Evolutionary conservation across 2,329 filamentous ascomycete species (phyloP).

Genomic region (Septoria petroselini): DNA sequence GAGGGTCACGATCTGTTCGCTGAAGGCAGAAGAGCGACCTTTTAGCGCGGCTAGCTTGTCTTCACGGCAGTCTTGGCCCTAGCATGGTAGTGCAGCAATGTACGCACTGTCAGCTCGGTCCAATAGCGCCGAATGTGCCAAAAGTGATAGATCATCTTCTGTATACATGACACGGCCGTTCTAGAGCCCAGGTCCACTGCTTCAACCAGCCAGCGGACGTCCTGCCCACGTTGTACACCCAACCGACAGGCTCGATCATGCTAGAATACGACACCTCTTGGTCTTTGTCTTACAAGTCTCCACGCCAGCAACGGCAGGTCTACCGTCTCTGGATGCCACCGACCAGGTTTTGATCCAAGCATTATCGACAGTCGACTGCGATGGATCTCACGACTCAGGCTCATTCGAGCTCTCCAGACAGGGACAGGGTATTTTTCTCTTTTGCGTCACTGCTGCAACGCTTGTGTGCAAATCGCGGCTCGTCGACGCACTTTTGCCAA

Average conservation of each 20-base stretch:
- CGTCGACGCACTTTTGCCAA: not conserved
- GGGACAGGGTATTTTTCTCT: not conserved
- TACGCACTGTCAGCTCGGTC: not conserved
- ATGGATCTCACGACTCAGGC: not conserved
- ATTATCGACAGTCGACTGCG: not conserved
- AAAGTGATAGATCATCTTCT: not conserved
- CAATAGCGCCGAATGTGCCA: too few relatives aligned
- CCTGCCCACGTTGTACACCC: conserved; percentile 5
- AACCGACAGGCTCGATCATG: not conserved
- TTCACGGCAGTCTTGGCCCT: not conserved
- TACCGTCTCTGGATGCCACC: not conserved
- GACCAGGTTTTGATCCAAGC: not conserved
- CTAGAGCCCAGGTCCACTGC: too few relatives aligned
- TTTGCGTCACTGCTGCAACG: not conserved
- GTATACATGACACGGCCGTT: too few relatives aligned
- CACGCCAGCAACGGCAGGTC: conserved; percentile 14
- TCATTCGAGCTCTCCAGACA: not conserved
- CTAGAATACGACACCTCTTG: conserved; percentile 6
- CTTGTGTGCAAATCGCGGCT: not conserved
- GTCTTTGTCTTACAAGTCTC: conserved; percentile 16
- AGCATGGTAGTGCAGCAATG: too few relatives aligned
- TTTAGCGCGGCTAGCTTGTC: conserved; percentile 6
- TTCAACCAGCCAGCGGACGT: not conserved
- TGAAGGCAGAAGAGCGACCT: conserved; percentile 8
- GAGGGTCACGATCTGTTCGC: conserved; percentile 9